These are phyloP conservation scores for Trichoderma reesei DNA, from an alignment of 495 filamentous ascomycete genomes.

Conservation along the genomic window DNA sequence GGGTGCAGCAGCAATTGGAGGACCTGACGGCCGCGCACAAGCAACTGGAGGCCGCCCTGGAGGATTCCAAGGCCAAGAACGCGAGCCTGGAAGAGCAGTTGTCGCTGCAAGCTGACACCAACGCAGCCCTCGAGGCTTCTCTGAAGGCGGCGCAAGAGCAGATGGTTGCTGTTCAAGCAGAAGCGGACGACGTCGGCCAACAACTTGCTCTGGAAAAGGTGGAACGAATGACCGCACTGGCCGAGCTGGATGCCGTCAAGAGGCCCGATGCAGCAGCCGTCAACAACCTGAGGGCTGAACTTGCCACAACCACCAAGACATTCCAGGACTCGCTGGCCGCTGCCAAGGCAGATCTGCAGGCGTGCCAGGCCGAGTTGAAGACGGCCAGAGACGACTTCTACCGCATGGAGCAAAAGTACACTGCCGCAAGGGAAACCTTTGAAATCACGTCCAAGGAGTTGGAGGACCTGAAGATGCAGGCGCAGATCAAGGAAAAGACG, in stretches of 20 bases:
- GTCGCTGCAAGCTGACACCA: conserved; percentile 17
- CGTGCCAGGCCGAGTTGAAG: conserved; percentile 19
- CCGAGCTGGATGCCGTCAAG: conserved; percentile 42
- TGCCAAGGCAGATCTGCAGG: conserved; percentile 15
- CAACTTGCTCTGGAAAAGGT: conserved; percentile 44
- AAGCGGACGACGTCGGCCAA: conserved; percentile 35
- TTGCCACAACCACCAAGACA: conserved; percentile 28
- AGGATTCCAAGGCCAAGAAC: conserved; percentile 14
- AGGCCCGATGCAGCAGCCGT: conserved; percentile 41
- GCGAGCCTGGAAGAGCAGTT: conserved; percentile 17
- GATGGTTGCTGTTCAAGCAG: conserved; percentile 29
- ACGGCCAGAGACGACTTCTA: conserved; percentile 21
- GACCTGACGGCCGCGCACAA: conserved; percentile 33
- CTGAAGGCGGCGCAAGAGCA: conserved; percentile 23
- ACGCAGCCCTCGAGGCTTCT: conserved; percentile 17
- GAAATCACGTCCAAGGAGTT: conserved; percentile 34
- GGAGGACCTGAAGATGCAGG: conserved; percentile 33
- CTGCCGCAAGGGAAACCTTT: conserved; percentile 26
- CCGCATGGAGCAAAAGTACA: conserved; percentile 27
- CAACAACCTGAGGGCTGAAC: conserved; percentile 33
- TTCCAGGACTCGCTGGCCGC: conserved; percentile 25
- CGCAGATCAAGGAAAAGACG: conserved; percentile 34
- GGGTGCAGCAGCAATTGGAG: conserved; percentile 27
- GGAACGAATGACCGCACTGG: conserved; percentile 43
- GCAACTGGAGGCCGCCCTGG: conserved; percentile 24